These are phyloP conservation scores for Solanum rostratum DNA, from an alignment of 257 asterid species.

Conservation along the genomic window DNA sequence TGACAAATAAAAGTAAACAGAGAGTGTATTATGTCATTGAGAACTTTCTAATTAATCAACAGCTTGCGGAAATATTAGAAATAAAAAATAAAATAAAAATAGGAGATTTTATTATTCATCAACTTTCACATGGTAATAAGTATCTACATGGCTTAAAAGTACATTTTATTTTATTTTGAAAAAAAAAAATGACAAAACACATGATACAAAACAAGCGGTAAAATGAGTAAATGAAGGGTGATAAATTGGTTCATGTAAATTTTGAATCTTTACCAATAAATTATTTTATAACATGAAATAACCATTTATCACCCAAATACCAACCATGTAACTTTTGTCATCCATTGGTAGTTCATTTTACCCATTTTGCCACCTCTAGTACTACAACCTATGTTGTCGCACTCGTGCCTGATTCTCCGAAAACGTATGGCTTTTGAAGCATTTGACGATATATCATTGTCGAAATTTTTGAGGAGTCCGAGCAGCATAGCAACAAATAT, in stretches of 20 bases:
- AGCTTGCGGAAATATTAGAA: neutral
- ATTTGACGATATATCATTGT: neutral
- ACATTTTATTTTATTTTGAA: no score
- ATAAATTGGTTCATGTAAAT: neutral
- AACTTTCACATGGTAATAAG: neutral
- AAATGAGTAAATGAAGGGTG: neutral
- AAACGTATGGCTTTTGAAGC: neutral
- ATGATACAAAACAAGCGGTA: neutral
- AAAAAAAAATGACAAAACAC: neutral
- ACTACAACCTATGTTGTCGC: neutral
- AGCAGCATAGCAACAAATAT: constrained; percentile 1
- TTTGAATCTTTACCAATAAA: neutral
- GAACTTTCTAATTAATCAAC: neutral
- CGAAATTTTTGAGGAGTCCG: neutral
- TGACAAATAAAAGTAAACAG: no score
- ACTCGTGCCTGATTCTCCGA: neutral
- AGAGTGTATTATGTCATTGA: no score
- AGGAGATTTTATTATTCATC: neutral
- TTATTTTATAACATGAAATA: neutral
- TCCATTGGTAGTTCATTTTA: neutral
- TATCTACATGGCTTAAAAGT: neutral
- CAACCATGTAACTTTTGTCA: neutral
- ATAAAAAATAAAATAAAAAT: neutral
- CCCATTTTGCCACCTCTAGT: neutral
- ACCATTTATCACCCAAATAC: neutral